A percentile compares a stretch with the other conserved stretches of the same genome.
Evolutionary conservation across 192 early-diverging fungal genomes (phyloP).

Genomic region (Martensiomyces pterosporus): DNA sequence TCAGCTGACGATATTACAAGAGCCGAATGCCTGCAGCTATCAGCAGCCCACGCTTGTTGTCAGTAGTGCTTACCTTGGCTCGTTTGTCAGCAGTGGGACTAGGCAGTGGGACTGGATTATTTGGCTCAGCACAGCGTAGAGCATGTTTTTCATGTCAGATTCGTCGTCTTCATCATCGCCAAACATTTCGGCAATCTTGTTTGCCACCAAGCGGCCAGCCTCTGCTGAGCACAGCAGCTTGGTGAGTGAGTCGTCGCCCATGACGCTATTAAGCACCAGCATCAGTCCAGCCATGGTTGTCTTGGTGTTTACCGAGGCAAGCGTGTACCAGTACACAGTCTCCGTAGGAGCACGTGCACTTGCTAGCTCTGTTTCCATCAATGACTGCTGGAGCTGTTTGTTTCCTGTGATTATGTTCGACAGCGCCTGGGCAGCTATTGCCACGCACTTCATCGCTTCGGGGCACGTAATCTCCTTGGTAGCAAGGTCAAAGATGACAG

Average conservation of each 20-base stretch:
- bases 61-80: no score
- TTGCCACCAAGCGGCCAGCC: conserved; percentile 13
- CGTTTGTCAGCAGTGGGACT: conserved; percentile 3
- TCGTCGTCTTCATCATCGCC: conserved; percentile 29
- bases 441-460: conserved; percentile 15
- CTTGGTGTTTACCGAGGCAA: conserved; percentile 16
- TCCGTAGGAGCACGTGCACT: not conserved
- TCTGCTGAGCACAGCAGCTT: conserved; percentile 12
- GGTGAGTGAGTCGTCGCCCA: conserved; percentile 3
- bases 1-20: no score
- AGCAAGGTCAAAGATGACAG: conserved; percentile 3
- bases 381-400: conserved; percentile 5
- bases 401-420: conserved; percentile 33
- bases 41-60: no score
- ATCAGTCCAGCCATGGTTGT: conserved; percentile 26
- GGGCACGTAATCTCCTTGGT: conserved; percentile 11
- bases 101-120: conserved; percentile 15
- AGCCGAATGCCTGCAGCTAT: no score
- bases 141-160: conserved; percentile 22
- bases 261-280: conserved; percentile 34
- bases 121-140: conserved; percentile 21
- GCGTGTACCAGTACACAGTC: conserved; percentile 17
- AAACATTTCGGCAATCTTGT: conserved; percentile 27
- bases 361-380: conserved; percentile 20
- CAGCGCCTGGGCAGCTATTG: conserved; percentile 28